A percentile compares a stretch with the other conserved stretches of the same genome.
These are phyloP conservation scores for Begonia peltatifolia DNA, from an alignment of 306 rosid genomes.

Conservation along the genomic window DNA sequence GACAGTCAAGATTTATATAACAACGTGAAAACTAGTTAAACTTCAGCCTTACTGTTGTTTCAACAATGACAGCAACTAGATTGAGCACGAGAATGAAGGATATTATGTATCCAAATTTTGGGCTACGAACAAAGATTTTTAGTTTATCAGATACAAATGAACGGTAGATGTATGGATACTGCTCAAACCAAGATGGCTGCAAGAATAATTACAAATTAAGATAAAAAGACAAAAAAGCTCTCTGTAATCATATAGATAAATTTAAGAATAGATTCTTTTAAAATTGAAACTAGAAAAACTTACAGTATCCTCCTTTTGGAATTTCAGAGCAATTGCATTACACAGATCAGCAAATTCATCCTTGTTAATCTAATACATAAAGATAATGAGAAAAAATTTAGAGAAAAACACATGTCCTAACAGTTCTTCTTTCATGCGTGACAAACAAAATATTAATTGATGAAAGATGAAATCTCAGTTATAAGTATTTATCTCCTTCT, in stretches of 20 bases:
- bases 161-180: slow-evolving; percentile 36
- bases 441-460: too few relatives aligned
- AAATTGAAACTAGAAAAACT: slow-evolving; percentile 19
- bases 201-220: slow-evolving; percentile 22
- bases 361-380: slow-evolving; percentile 48
- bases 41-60: slow-evolving; percentile 75
- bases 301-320: slow-evolving; percentile 73
- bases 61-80: slow-evolving; percentile 64
- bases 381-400: slow-evolving; percentile 1
- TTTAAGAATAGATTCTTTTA: slow-evolving; percentile 9
- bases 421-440: background rate
- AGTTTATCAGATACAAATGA: slow-evolving; percentile 38
- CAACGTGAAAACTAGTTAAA: slow-evolving; percentile 3
- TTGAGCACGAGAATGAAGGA: slow-evolving; percentile 70
- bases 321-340: slow-evolving; percentile 79
- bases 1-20: too few relatives aligned
- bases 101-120: slow-evolving; percentile 72
- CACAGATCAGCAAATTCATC: slow-evolving; percentile 86
- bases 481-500: too few relatives aligned
- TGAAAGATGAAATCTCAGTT: too few relatives aligned
- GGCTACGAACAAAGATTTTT: slow-evolving; percentile 56
- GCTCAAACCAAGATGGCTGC: slow-evolving; percentile 76
- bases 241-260: slow-evolving; percentile 6
- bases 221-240: slow-evolving; percentile 13
- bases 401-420: background rate